phyloP scores from a whole-genome alignment of 2,329 filamentous ascomycete genomes.

The Colletotrichum tofieldiae region DNA sequence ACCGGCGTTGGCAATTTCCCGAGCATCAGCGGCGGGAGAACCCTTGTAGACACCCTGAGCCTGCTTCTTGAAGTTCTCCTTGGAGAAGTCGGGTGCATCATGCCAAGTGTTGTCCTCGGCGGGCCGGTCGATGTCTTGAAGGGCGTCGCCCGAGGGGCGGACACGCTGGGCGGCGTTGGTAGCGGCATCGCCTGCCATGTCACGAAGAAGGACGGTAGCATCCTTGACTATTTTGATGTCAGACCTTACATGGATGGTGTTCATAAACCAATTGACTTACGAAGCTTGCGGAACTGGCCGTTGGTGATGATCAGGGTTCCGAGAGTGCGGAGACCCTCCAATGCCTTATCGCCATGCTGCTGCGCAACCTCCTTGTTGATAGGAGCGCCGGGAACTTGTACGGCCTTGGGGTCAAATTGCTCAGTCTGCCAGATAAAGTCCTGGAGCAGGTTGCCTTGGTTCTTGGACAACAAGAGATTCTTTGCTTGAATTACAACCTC shows the following conservation, averaged over 20 bases:
- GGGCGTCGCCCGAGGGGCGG: slow-evolving; percentile 83
- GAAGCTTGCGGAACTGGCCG: slow-evolving; percentile 93
- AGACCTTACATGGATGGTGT: background rate
- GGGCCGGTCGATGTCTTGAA: slow-evolving; percentile 84
- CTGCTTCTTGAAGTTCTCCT: slow-evolving; percentile 78
- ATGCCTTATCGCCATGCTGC: slow-evolving; percentile 86
- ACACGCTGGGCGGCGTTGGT: slow-evolving; percentile 82
- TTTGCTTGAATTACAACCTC: slow-evolving; percentile 89
- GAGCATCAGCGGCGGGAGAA: slow-evolving; percentile 70
- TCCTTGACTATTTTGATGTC: slow-evolving; percentile 74
- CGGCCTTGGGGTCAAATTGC: slow-evolving; percentile 76
- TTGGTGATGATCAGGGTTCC: slow-evolving; percentile 94
- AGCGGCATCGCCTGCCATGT: slow-evolving; percentile 93
- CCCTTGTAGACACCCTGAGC: slow-evolving; percentile 74
- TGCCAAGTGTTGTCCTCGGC: slow-evolving; percentile 96
- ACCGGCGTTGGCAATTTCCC: slow-evolving; percentile 73
- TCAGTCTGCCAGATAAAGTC: slow-evolving; percentile 98
- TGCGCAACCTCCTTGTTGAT: slow-evolving; percentile 83
- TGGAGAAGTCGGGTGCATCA: slow-evolving; percentile 83
- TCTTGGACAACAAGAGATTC: slow-evolving; percentile 89
- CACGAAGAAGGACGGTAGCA: slow-evolving; percentile 84
- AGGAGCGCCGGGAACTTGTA: slow-evolving; percentile 75
- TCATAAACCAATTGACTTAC: slow-evolving; percentile 65
- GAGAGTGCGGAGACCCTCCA: slow-evolving; percentile 89
- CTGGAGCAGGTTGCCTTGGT: slow-evolving; percentile 93